Percentiles rank a stretch among this genome's conserved stretches.
Conservation (phyloP, 345 rosid genomes). For the Eucalyptus polyanthemos region DNA sequence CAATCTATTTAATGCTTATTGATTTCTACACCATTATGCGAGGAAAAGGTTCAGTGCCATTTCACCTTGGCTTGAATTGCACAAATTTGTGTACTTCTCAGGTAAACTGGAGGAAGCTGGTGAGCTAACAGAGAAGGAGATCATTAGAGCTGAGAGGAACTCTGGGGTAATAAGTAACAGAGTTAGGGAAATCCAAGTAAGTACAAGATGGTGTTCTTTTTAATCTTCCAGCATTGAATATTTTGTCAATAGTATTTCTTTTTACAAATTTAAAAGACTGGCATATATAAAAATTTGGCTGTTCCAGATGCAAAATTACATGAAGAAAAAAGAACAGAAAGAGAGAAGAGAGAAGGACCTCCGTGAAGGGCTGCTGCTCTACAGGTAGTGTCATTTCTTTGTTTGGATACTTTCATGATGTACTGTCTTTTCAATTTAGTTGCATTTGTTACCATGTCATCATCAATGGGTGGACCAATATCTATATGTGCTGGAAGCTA, state of each 20-base stretch:
- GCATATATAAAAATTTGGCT: background rate
- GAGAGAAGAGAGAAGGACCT: slow-evolving; percentile 62
- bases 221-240: background rate
- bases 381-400: slow-evolving; percentile 27
- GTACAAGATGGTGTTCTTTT: background rate
- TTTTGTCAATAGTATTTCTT: background rate
- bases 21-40: background rate
- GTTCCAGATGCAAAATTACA: slow-evolving; percentile 68
- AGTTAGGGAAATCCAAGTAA: slow-evolving; percentile 90
- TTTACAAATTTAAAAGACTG: background rate
- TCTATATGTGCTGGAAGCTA: background rate
- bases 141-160: slow-evolving; percentile 93
- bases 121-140: slow-evolving; percentile 81
- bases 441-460: background rate
- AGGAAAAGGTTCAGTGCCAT: background rate
- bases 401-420: background rate
- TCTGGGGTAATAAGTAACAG: slow-evolving; percentile 70
- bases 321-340: slow-evolving; percentile 69
- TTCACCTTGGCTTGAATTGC: background rate
- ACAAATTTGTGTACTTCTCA: background rate
- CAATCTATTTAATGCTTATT: background rate
- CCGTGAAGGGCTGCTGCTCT: slow-evolving; percentile 71
- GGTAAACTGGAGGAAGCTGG: slow-evolving; percentile 62
- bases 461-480: background rate
- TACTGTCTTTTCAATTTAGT: background rate